A percentile compares a stretch with the other conserved stretches of the same genome.
These are phyloP conservation scores for Alternaria novae-zelandiae DNA, from an alignment of 2,329 filamentous ascomycete species.

Conservation along the genomic window DNA sequence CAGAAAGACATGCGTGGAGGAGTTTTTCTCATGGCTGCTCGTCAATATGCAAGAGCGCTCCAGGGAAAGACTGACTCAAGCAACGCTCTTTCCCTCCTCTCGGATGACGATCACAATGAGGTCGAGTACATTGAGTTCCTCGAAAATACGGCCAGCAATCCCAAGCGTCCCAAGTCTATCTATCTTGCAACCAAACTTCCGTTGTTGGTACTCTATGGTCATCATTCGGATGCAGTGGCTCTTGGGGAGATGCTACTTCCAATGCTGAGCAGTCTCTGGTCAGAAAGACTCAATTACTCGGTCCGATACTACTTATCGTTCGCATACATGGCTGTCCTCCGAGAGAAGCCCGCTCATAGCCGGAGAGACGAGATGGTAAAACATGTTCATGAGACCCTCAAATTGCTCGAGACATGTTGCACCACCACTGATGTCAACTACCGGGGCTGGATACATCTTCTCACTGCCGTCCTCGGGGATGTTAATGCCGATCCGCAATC, in stretches of 20 bases:
- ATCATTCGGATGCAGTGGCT: constrained; percentile 50
- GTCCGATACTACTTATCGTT: constrained; percentile 53
- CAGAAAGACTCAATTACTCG: constrained; percentile 52
- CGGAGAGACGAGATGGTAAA: constrained; percentile 58
- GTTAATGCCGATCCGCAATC: constrained; percentile 59
- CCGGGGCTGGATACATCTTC: constrained; percentile 69
- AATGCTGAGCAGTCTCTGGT: constrained; percentile 53
- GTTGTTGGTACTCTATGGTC: constrained; percentile 52
- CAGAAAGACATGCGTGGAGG: constrained; percentile 73
- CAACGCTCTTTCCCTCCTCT: constrained; percentile 65
- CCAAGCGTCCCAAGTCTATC: constrained; percentile 68
- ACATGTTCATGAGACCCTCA: constrained; percentile 62
- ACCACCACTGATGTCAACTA: constrained; percentile 74
- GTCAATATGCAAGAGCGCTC: constrained; percentile 72
- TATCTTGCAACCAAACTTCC: constrained; percentile 66
- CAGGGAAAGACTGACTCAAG: constrained; percentile 72
- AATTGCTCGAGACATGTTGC: constrained; percentile 69
- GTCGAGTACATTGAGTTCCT: constrained; percentile 60
- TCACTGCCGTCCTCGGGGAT: constrained; percentile 73
- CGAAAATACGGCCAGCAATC: constrained; percentile 60
- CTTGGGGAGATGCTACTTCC: constrained; percentile 52
- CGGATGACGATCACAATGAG: constrained; percentile 70
- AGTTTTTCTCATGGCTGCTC: constrained; percentile 68
- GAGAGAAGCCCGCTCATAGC: constrained; percentile 44
- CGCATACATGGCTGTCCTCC: constrained; percentile 48